These are phyloP conservation scores for Nicotiana benthamiana DNA, from an alignment of 257 asterid genomes.

Conservation along the genomic window DNA sequence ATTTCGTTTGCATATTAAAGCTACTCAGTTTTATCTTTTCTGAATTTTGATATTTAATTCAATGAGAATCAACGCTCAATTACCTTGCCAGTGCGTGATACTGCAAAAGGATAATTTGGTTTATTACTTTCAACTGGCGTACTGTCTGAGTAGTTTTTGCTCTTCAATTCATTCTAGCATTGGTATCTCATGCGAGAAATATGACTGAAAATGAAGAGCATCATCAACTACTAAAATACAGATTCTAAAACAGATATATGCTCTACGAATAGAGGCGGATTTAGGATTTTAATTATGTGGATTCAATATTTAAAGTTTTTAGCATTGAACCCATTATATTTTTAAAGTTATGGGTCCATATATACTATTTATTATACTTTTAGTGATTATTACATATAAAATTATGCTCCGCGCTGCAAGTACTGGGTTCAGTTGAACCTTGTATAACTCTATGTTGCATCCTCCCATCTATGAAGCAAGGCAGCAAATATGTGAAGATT, in stretches of 20 bases:
- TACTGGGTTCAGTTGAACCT: too few relatives aligned
- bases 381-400: too few relatives aligned
- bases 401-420: too few relatives aligned
- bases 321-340: too few relatives aligned
- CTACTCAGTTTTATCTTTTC: slow-evolving; percentile 6
- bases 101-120: neutral
- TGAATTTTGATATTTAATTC: slow-evolving; percentile 4
- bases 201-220: neutral
- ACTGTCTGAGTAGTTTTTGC: neutral
- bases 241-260: neutral
- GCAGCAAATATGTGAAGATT: neutral
- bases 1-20: slow-evolving; percentile 8
- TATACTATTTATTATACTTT: too few relatives aligned
- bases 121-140: neutral
- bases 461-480: neutral
- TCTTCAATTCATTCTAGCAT: neutral
- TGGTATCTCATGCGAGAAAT: neutral
- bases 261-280: neutral
- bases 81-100: neutral
- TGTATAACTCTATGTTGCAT: too few relatives aligned
- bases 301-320: too few relatives aligned
- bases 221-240: neutral
- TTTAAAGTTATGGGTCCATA: too few relatives aligned
- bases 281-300: too few relatives aligned
- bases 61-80: neutral